These are phyloP conservation scores for Beauveria sp. DNA, from an alignment of 2,329 filamentous ascomycete genomes.

Conservation along the genomic window DNA sequence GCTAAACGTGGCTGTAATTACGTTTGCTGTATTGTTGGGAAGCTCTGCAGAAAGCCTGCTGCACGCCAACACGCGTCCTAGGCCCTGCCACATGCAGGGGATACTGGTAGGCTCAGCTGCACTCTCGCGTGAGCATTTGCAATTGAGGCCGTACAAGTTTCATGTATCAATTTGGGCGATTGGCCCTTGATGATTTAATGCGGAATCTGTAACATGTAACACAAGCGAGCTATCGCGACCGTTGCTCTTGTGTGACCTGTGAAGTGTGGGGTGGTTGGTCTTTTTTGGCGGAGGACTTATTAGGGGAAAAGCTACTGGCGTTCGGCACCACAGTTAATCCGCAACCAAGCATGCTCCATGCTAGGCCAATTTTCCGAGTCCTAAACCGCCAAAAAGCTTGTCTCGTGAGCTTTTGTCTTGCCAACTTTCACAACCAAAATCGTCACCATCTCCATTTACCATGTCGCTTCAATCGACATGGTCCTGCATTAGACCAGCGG, in stretches of 20 bases:
- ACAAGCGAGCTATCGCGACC: no score
- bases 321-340: constrained; percentile 7
- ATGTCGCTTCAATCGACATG: constrained; percentile 23
- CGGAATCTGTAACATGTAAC: no score
- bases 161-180: not conserved
- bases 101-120: not conserved
- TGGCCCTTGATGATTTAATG: not conserved
- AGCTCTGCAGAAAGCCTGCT: constrained; percentile 3
- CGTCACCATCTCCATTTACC: not conserved
- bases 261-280: no score
- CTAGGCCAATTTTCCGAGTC: not conserved
- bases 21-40: not conserved
- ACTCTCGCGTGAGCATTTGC: constrained; percentile 2
- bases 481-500: constrained; percentile 20
- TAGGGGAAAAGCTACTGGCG: not conserved
- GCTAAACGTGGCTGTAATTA: not conserved
- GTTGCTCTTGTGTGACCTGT: no score
- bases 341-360: not conserved
- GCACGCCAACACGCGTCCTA: not conserved
- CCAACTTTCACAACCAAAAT: not conserved
- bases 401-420: not conserved
- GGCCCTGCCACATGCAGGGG: not conserved
- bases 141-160: not conserved
- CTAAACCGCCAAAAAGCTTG: not conserved
- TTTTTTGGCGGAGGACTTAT: no score